A percentile compares a stretch with the other conserved stretches of the same genome.
phyloP scores from a whole-genome alignment of 169 alveolate species.

The Plasmodium blacklocki region DNA sequence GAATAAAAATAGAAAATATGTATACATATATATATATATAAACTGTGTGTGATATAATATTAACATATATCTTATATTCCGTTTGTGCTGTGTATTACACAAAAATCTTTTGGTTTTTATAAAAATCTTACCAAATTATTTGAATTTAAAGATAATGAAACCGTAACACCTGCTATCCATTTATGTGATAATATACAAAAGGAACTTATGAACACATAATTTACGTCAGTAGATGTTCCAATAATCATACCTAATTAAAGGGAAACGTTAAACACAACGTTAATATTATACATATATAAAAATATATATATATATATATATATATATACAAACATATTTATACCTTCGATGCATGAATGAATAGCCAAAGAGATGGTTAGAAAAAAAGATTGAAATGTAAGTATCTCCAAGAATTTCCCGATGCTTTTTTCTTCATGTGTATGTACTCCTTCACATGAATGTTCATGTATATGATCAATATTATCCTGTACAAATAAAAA shows the following conservation, averaged over 20 bases:
- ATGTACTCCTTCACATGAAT: slow-evolving; percentile 30
- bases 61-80: too few relatives aligned
- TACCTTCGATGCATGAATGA: slow-evolving; percentile 75
- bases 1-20: neutral
- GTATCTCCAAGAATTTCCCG: slow-evolving; percentile 20
- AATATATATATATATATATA: slow-evolving; percentile 1
- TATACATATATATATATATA: neutral
- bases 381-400: slow-evolving; percentile 58
- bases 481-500: slow-evolving; percentile 23
- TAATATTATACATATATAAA: neutral
- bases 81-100: too few relatives aligned
- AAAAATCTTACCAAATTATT: slow-evolving; percentile 47
- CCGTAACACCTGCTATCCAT: slow-evolving; percentile 74
- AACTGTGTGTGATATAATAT: too few relatives aligned
- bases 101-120: neutral
- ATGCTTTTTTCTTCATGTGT: neutral
- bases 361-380: slow-evolving; percentile 60
- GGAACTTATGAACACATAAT: slow-evolving; percentile 48
- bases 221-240: slow-evolving; percentile 40
- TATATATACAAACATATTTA: neutral
- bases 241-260: slow-evolving; percentile 52
- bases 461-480: slow-evolving; percentile 31
- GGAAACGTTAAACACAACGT: neutral
- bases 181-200: slow-evolving; percentile 62
- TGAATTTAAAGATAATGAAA: slow-evolving; percentile 39